phyloP scores from a whole-genome alignment of 208 protist genomes.

The Jaenimonas drosophilae region DNA sequence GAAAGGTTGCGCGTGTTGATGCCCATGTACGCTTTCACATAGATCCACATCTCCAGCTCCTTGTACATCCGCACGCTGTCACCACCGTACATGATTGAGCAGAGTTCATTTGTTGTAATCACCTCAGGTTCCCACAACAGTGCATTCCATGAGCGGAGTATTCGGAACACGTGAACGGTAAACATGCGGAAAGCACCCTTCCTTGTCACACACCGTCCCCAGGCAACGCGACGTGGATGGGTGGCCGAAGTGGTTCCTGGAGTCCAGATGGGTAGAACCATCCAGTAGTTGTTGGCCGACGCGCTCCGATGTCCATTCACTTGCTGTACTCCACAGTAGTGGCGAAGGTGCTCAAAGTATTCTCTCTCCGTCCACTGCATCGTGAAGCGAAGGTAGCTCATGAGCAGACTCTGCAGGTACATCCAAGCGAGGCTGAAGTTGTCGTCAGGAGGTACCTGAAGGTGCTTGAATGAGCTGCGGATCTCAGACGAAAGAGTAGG shows the following conservation, averaged over 20 bases:
- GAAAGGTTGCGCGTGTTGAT: background rate
- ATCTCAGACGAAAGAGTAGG: background rate
- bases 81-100: slow-evolving; percentile 8
- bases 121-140: slow-evolving; percentile 44
- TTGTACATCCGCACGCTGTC: background rate
- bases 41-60: slow-evolving; percentile 1
- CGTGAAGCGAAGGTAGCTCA: background rate
- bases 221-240: slow-evolving; percentile 33
- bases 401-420: background rate
- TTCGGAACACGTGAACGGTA: slow-evolving; percentile 53
- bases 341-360: slow-evolving; percentile 8
- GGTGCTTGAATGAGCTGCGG: too few species aligned
- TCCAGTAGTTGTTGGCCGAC: slow-evolving; percentile 57
- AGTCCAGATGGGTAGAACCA: slow-evolving; percentile 54
- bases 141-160: slow-evolving; percentile 19
- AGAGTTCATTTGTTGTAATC: slow-evolving; percentile 1
- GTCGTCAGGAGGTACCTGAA: too few species aligned
- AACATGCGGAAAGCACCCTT: slow-evolving; percentile 38
- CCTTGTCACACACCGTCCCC: slow-evolving; percentile 38
- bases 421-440: too few species aligned
- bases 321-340: slow-evolving; percentile 51
- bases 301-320: slow-evolving; percentile 6
- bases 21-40: too few species aligned
- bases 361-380: background rate
- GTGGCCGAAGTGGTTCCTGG: slow-evolving; percentile 6